Percentiles rank a stretch among this genome's conserved stretches.
Conservation (phyloP, 2,329 filamentous ascomycete genomes). For the Hymenotorrendiella dingleyae region DNA sequence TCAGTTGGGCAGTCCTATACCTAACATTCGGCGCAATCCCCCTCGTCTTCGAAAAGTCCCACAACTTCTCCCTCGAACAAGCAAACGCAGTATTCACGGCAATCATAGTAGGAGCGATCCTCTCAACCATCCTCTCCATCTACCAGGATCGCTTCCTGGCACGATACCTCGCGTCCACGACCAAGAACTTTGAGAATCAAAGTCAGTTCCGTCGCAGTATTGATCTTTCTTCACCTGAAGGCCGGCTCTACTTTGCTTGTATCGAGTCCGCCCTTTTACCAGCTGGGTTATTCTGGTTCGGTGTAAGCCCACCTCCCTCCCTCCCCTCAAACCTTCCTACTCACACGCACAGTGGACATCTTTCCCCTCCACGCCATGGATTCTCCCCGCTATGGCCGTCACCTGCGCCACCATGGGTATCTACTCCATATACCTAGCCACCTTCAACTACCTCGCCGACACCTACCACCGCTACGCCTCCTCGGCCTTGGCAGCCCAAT, state of each 20-base stretch:
- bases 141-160: constrained; percentile 63
- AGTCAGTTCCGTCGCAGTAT: constrained; percentile 16
- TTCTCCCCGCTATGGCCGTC: constrained; percentile 64
- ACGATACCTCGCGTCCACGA: constrained; percentile 33
- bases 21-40: constrained; percentile 77
- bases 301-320: neutral
- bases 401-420: constrained; percentile 78
- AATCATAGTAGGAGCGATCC: constrained; percentile 59
- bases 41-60: constrained; percentile 63
- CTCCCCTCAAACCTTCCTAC: constrained; percentile 26
- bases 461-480: constrained; percentile 80
- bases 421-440: constrained; percentile 77
- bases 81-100: constrained; percentile 68
- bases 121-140: constrained; percentile 65
- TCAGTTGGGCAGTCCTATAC: constrained; percentile 86
- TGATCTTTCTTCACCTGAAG: constrained; percentile 55
- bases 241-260: constrained; percentile 77
- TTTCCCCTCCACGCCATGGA: constrained; percentile 59
- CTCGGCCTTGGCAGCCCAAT: constrained; percentile 80
- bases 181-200: constrained; percentile 11
- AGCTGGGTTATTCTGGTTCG: constrained; percentile 67
- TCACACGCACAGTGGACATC: constrained; percentile 47
- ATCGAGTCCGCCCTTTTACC: constrained; percentile 70
- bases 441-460: constrained; percentile 91
- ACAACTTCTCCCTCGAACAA: constrained; percentile 62